Base-by-base conservation (phyloP, 495 filamentous ascomycete genomes). In the Daldinia childiae region DNA sequence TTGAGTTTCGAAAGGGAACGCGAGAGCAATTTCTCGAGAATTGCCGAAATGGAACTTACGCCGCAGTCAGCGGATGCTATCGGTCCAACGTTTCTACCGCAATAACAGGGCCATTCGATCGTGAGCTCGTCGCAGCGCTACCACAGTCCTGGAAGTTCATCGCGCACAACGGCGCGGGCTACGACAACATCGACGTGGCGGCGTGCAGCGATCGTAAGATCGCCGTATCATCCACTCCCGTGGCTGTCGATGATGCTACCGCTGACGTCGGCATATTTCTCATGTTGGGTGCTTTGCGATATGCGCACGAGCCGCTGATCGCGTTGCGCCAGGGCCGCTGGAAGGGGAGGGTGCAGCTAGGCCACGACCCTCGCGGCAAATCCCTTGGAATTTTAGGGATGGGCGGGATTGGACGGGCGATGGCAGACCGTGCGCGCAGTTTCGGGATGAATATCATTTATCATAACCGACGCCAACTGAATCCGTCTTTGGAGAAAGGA, bases 111-210 rank as follows among this genome's bases (percentile, higher is more conserved):
- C 76, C 82, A 3, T 76, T 94, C 19, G 87, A 94, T 67, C 83
- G 82, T 45, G 90, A 93, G 75, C 78, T 94, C 26, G 79, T 93
- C n/a, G 78, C 80, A 14, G 83, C 80, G 11, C 79, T 95, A 2
- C 93, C 93, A 1, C 73, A 78, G 32, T 90, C 87, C 3, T 76
- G 97, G 74, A 90, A 87, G 68, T 97, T 91, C 78, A 86, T 97
- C 69, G 91, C 88, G 75, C 93, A 97, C 77, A 94, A 93, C 74
- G 94, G 93, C 36, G 92, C 92, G 30, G 92, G 92, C 3, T 95
- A 95, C 76, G 92, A 95, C 71, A 92, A 93, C 64, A 87, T 95
- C 30, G 91, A 94, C 71, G 83, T 93, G 27, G 71, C 86, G 6
- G 89, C 87, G n/a, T 93, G 91, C 77, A 85, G 89, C 14, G 79